A percentile compares a stretch with the other conserved stretches of the same genome.
These are phyloP conservation scores for Saksenaea vasiformis DNA, from an alignment of 371 early-diverging fungal species.

Conservation along the genomic window DNA sequence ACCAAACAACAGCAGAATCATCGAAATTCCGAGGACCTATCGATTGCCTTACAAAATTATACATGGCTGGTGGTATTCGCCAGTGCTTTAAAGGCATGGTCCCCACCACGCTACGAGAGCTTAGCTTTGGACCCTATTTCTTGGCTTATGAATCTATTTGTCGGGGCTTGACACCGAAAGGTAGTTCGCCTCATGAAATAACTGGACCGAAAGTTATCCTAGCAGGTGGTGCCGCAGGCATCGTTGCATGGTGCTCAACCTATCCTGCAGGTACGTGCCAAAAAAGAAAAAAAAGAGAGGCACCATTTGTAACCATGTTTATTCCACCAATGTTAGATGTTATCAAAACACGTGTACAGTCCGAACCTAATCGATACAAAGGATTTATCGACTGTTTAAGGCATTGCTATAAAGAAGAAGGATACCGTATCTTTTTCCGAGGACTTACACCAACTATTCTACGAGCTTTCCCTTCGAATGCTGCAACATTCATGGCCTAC, in stretches of 20 bases:
- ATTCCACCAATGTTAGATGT: constrained; percentile 56
- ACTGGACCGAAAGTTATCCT: constrained; percentile 58
- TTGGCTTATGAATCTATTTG: constrained; percentile 69
- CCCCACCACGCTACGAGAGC: constrained; percentile 69
- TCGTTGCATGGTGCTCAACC: constrained; percentile 78
- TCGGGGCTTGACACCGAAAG: constrained; percentile 34
- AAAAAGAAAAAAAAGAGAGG: no score
- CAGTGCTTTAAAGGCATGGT: constrained; percentile 69
- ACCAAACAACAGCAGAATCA: constrained; percentile 32
- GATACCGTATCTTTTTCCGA: constrained; percentile 64
- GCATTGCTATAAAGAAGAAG: constrained; percentile 60
- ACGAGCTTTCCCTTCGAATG: constrained; percentile 88
- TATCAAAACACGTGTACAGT: constrained; percentile 78
- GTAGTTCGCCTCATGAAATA: constrained; percentile 34
- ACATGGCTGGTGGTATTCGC: constrained; percentile 56
- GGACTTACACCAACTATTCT: constrained; percentile 77
- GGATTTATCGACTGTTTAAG: constrained; percentile 56
- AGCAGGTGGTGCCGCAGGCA: constrained; percentile 79
- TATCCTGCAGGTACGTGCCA: constrained; percentile 69
- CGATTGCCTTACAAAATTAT: constrained; percentile 63
- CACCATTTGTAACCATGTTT: not conserved
- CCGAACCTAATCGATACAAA: constrained; percentile 59
- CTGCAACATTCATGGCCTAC: constrained; percentile 75
- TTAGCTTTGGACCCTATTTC: constrained; percentile 81
- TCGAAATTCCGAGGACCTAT: constrained; percentile 51